These are phyloP conservation scores for Didymella glomerata DNA, from an alignment of 2,329 filamentous ascomycete genomes.

Conservation along the genomic window DNA sequence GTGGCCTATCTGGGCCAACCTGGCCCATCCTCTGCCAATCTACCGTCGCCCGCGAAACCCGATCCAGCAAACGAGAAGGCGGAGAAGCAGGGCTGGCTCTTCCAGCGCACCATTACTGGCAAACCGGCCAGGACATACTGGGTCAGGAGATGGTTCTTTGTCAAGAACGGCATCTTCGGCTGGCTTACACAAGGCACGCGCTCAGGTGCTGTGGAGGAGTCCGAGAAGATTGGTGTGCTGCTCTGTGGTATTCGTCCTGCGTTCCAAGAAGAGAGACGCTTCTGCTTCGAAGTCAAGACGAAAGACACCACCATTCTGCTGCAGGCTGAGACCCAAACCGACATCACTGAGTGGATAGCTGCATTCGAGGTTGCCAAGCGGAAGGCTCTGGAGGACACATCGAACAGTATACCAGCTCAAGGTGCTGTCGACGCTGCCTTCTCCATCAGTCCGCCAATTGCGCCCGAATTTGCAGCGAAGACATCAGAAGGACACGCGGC, in stretches of 20 bases:
- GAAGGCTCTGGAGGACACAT: constrained; percentile 80
- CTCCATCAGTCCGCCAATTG: constrained; percentile 85
- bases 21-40: constrained; percentile 62
- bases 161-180: constrained; percentile 94
- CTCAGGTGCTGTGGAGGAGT: constrained; percentile 87
- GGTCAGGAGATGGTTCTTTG: constrained; percentile 93
- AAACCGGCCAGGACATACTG: constrained; percentile 91
- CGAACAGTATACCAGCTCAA: constrained; percentile 59
- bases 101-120: constrained; percentile 79
- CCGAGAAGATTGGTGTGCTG: constrained; percentile 93
- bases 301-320: constrained; percentile 90
- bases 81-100: constrained; percentile 97
- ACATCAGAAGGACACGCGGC: constrained; percentile 70
- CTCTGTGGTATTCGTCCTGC: constrained; percentile 93
- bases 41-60: constrained; percentile 62
- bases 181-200: constrained; percentile 86
- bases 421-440: constrained; percentile 76
- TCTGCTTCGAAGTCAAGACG: constrained; percentile 98
- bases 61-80: constrained; percentile 55
- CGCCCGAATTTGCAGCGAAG: constrained; percentile 90
- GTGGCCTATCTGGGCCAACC: constrained; percentile 83
- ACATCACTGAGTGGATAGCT: constrained; percentile 94
- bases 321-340: constrained; percentile 89
- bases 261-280: constrained; percentile 89
- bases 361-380: constrained; percentile 95